Evolutionary conservation across 1,284 basidiomycete species (phyloP).

Genomic region (Papiliotrema nemorosa): DNA sequence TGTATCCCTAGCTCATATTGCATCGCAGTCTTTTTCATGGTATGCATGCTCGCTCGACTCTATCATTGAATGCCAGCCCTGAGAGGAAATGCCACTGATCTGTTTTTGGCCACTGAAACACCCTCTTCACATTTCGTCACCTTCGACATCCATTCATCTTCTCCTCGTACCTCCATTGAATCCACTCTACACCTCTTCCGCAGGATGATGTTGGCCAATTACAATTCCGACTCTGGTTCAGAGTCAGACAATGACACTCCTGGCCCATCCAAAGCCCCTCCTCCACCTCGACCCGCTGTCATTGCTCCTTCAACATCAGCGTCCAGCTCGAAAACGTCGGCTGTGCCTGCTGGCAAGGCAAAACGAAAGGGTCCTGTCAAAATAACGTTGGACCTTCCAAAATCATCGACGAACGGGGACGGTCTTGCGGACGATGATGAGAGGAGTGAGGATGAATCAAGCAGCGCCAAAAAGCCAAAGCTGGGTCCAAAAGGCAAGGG

Average conservation of each 20-base stretch:
- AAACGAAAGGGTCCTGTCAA: conserved; percentile 39
- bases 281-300: conserved; percentile 1
- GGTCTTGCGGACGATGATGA: conserved; percentile 7
- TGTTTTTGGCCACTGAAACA: no score
- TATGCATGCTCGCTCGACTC: no score
- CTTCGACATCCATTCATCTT: not conserved
- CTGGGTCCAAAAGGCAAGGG: conserved; percentile 24
- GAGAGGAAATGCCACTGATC: no score
- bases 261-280: not conserved
- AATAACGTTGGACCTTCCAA: conserved; percentile 45
- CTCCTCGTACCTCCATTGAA: not conserved
- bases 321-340: not conserved
- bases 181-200: not conserved
- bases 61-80: no score
- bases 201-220: conserved; percentile 46
- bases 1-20: not conserved
- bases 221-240: conserved; percentile 43
- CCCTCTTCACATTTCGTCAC: not conserved
- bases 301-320: conserved; percentile 4
- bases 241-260: conserved; percentile 27
- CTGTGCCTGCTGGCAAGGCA: not conserved
- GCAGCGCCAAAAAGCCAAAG: conserved; percentile 23
- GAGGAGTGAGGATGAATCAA: conserved; percentile 7
- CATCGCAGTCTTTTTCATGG: not conserved
- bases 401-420: conserved; percentile 7